A percentile compares a stretch with the other conserved stretches of the same genome.
phyloP scores from a whole-genome alignment of 1,284 basidiomycete genomes.

The Dichomitus squalens region DNA sequence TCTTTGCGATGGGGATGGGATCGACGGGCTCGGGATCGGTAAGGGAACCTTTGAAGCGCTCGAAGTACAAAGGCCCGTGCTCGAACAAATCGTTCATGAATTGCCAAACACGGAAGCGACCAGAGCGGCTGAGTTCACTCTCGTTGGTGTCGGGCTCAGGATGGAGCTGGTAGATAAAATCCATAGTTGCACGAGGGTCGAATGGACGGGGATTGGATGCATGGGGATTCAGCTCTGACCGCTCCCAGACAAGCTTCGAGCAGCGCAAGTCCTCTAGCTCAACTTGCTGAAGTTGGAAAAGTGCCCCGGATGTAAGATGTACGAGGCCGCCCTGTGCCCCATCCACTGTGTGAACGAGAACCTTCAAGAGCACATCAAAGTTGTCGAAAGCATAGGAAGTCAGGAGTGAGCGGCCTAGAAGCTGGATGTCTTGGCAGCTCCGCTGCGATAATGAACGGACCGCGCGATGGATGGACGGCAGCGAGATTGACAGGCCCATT shows the following conservation, averaged over 20 bases:
- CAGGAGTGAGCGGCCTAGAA: conserved; percentile 27
- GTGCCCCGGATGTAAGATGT: conserved; percentile 34
- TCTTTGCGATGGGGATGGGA: conserved; percentile 31
- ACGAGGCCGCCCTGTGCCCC: conserved; percentile 10
- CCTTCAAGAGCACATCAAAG: conserved; percentile 33
- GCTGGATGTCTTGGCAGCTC: conserved; percentile 7
- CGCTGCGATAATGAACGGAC: conserved; percentile 26
- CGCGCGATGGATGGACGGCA: conserved; percentile 9
- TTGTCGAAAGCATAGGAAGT: conserved; percentile 35
- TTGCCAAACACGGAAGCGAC: conserved; percentile 31
- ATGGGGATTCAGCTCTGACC: conserved; percentile 9
- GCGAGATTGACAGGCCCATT: conserved; percentile 6
- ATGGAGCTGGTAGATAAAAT: conserved; percentile 16
- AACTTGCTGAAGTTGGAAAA: conserved; percentile 30
- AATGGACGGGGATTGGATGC: conserved; percentile 8
- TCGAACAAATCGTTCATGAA: conserved; percentile 28
- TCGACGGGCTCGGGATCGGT: conserved; percentile 31
- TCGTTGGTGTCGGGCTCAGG: conserved; percentile 13
- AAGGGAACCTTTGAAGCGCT: conserved; percentile 15
- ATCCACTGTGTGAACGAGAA: conserved; percentile 27
- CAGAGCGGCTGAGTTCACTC: conserved; percentile 18
- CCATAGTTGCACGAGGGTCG: background rate
- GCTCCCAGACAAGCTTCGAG: conserved; percentile 34
- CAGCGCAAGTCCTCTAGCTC: conserved; percentile 31
- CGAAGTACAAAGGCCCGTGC: conserved; percentile 30